phyloP scores from a whole-genome alignment of 129 eudicot species.

The Oenanthe sinensis region DNA sequence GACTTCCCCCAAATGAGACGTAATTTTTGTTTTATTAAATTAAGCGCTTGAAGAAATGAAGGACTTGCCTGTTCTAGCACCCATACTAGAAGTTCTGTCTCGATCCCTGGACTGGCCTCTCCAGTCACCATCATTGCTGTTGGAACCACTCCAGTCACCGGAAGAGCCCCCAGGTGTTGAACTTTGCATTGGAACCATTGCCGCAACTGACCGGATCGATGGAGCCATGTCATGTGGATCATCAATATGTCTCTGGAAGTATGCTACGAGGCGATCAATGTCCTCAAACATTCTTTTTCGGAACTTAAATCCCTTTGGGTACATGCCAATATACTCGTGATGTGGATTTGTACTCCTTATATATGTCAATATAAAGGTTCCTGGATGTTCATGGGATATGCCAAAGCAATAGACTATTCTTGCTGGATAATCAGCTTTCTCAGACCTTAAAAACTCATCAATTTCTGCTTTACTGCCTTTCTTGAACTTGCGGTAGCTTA shows the following conservation, averaged over 20 bases:
- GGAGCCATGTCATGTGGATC: slow-evolving; percentile 63
- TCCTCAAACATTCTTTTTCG: slow-evolving; percentile 76
- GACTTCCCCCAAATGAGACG: not conserved
- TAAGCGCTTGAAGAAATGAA: not conserved
- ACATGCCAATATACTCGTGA: slow-evolving; percentile 85
- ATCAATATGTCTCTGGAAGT: slow-evolving; percentile 83
- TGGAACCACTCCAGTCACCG: slow-evolving; percentile 49
- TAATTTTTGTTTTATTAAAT: not conserved
- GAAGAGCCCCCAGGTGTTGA: slow-evolving; percentile 43
- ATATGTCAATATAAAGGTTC: slow-evolving; percentile 70
- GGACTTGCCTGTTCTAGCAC: slow-evolving; percentile 32
- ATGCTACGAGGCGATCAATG: slow-evolving; percentile 70
- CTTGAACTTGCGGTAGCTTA: slow-evolving; percentile 72
- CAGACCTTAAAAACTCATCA: slow-evolving; percentile 64
- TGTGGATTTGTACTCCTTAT: slow-evolving; percentile 74
- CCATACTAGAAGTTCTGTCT: slow-evolving; percentile 32
- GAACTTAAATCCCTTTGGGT: slow-evolving; percentile 86
- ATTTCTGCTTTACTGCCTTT: slow-evolving; percentile 78
- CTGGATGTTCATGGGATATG: slow-evolving; percentile 89
- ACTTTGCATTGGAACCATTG: slow-evolving; percentile 54
- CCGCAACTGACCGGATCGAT: slow-evolving; percentile 55
- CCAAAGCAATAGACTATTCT: slow-evolving; percentile 83
- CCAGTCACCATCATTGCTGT: slow-evolving; percentile 45
- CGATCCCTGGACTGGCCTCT: slow-evolving; percentile 58
- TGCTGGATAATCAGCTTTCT: slow-evolving; percentile 66